Percentiles rank a stretch among this genome's conserved stretches.
Evolutionary conservation across 306 rosid species (phyloP).

Genomic region (Trichosanthes truncata): DNA sequence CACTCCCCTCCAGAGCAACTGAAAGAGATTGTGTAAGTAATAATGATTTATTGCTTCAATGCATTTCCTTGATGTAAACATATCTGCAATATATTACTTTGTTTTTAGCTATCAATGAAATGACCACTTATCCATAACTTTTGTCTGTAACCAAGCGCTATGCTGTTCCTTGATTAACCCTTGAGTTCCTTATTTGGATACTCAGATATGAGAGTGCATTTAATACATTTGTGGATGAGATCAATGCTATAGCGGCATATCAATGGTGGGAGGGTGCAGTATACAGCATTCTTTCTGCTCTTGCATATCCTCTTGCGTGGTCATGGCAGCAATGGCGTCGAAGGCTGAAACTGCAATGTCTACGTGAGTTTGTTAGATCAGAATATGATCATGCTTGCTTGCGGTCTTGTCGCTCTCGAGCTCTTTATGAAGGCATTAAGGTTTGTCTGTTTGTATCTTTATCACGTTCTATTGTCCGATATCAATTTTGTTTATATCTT

Average conservation of each 20-base stretch:
- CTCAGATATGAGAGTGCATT: constrained; percentile 84
- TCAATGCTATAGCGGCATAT: constrained; percentile 81
- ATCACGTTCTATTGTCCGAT: not conserved
- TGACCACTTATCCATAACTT: not conserved
- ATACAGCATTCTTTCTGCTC: constrained; percentile 59
- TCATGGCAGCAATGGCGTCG: constrained; percentile 98
- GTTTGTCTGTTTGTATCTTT: constrained; percentile 24
- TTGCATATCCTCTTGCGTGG: constrained; percentile 87
- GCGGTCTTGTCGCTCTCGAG: constrained; percentile 94
- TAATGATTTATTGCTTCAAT: constrained; percentile 3
- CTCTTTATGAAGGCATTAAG: constrained; percentile 98
- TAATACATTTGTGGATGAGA: constrained; percentile 84
- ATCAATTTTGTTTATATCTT: not conserved
- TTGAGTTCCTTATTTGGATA: constrained; percentile 3
- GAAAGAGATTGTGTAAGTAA: constrained; percentile 84
- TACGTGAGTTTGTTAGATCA: constrained; percentile 93
- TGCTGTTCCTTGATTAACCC: constrained; percentile 13
- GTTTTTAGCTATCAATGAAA: not conserved
- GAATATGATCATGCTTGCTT: constrained; percentile 96
- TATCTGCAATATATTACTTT: not conserved
- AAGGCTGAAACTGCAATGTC: constrained; percentile 69
- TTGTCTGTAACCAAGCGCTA: not conserved
- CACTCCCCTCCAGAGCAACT: constrained; percentile 87
- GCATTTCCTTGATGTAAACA: not conserved
- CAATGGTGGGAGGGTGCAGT: constrained; percentile 99